phyloP scores from a whole-genome alignment of 306 rosid genomes.

The Hippophae tibetana region DNA sequence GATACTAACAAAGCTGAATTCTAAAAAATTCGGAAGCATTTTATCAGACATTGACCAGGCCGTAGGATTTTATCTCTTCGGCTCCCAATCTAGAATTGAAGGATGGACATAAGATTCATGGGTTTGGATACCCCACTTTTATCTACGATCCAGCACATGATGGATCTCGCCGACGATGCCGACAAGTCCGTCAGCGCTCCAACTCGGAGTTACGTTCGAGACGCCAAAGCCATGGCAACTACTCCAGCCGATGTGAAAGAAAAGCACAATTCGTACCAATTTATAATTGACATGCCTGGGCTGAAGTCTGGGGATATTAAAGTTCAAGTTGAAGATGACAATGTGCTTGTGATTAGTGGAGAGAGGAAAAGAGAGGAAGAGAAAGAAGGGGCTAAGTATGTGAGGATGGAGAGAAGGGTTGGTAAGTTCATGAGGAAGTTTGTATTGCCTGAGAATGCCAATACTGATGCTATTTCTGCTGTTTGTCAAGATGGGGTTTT shows the following conservation, averaged over 20 bases:
- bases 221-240: conserved; percentile 31
- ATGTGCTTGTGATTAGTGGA: conserved; percentile 30
- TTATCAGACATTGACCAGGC: too few relatives aligned
- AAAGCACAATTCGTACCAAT: conserved; percentile 15
- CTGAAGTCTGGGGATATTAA: conserved; percentile 24
- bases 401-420: conserved; percentile 49
- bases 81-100: too few relatives aligned
- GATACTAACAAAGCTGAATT: too few relatives aligned
- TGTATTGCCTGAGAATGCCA: conserved; percentile 30
- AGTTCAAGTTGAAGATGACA: conserved; percentile 31
- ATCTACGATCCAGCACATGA: conserved; percentile 30
- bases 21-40: too few relatives aligned
- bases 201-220: conserved; percentile 22
- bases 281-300: conserved; percentile 32
- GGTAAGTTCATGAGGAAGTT: conserved; percentile 45
- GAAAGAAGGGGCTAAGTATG: conserved; percentile 20
- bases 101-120: too few relatives aligned
- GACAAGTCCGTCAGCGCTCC: conserved; percentile 24
- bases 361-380: conserved; percentile 38
- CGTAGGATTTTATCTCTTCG: too few relatives aligned
- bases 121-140: too few relatives aligned
- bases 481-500: conserved; percentile 36
- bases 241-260: conserved; percentile 35
- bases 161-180: conserved; percentile 30
- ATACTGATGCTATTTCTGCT: conserved; percentile 28